A percentile compares a stretch with the other conserved stretches of the same genome.
Conservation (phyloP, 2,329 filamentous ascomycete species). For the Aspergillus bombycis region DNA sequence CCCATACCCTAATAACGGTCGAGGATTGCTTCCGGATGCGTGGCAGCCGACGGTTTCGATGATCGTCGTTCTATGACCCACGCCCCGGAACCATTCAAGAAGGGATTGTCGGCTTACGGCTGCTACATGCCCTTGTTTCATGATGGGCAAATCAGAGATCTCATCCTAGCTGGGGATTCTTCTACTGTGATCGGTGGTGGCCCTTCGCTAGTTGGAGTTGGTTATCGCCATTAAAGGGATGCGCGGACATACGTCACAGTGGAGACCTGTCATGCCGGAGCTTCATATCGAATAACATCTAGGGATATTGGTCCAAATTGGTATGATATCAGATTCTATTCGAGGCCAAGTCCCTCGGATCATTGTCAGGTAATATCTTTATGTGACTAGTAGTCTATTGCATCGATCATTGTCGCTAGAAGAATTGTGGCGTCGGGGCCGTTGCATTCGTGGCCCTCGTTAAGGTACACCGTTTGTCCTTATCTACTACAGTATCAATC, state of each 20-base stretch:
- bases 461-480: background rate
- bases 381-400: background rate
- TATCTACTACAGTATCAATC: background rate
- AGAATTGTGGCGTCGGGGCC: slow-evolving; percentile 17
- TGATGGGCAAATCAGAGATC: background rate
- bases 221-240: background rate
- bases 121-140: background rate
- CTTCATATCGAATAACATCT: background rate
- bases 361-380: background rate
- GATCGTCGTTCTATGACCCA: slow-evolving; percentile 13
- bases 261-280: slow-evolving; percentile 7
- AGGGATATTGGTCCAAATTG: background rate
- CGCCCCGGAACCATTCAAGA: slow-evolving; percentile 15
- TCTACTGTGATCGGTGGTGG: background rate
- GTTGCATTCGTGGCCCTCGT: slow-evolving; percentile 13
- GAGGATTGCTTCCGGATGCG: slow-evolving; percentile 11
- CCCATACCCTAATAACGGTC: slow-evolving; percentile 15
- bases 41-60: slow-evolving; percentile 7
- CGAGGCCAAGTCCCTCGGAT: background rate
- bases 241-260: background rate
- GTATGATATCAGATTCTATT: background rate
- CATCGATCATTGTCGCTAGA: background rate
- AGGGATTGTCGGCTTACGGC: slow-evolving; percentile 17
- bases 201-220: background rate
- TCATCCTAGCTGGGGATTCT: too few relatives aligned